Evolutionary conservation across 176 grass and related monocot genomes (phyloP), one percentile per base, ranked within the genome.

Genomic region (Olyra latifolia): DNA sequence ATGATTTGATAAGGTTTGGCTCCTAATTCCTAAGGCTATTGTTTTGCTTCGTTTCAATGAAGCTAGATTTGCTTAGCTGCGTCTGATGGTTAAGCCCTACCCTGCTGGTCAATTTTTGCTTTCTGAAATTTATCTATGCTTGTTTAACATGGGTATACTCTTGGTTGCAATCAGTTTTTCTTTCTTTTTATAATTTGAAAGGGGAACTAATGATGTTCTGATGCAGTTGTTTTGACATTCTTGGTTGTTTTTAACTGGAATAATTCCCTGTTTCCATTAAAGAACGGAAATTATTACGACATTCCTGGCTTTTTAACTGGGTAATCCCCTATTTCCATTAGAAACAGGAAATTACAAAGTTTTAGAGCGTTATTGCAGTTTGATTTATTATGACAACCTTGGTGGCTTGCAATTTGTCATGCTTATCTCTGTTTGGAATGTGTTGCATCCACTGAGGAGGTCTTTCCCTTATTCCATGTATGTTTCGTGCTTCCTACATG

Each of bases 1-100:
- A 54, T 61, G 74, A 74, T 88, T 80, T 75, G 71, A 27, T 75
- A 80, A 89, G 87, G 87, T 80, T 61, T 75, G 70, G 53, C 69
- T 75, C 63, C 87, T 80, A 7, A 75, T 46, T 43, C 32, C 55
- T 75, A 55, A 40, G 3, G 38, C 10, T 35, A n/a, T 54, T 35
- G 22, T 12, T 17, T 77, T 77, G 72, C 42, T 70, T 77, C 27
- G 42, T 44, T 84, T 61, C 24, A 20, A 84, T 70, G 73, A 40
- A 78, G 66, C 54, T 66, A n/a, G 23, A 40, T 61, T 77, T 77
- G 43, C 41, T 71, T 78, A 59, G 83, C 29, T 85, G 43, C 62
- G 35, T 25, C 47, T 71, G 27, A 50, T 66, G 55, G 65, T 69
- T 78, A 75, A 67, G 12, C 39, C 39, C 24, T 76, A 15, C 35